Percentiles rank a stretch among this genome's conserved stretches.
Evolutionary conservation across 2,329 filamentous ascomycete species (phyloP).

Genomic region (Colletotrichum chrysophilum): DNA sequence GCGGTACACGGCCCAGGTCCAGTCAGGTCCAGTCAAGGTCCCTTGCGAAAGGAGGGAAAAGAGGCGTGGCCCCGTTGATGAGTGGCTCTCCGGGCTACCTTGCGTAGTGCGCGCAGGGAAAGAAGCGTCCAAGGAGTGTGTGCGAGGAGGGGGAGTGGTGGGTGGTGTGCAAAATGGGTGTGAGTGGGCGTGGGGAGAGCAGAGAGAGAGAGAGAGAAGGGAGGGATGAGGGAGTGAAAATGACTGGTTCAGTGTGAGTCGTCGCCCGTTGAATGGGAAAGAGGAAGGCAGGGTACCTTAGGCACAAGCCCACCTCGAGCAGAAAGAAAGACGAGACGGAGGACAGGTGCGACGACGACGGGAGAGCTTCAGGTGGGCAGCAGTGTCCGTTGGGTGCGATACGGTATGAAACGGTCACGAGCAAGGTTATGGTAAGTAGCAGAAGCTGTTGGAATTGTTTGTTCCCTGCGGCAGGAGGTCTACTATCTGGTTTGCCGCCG

Average conservation of each 20-base stretch:
- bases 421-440: neutral
- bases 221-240: neutral
- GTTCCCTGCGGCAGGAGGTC: neutral
- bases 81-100: constrained; percentile 5
- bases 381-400: neutral
- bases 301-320: neutral
- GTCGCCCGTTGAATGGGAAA: neutral
- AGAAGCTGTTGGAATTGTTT: neutral
- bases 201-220: neutral
- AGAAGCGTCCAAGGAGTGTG: neutral
- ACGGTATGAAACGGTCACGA: neutral
- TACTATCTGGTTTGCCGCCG: neutral
- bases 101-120: neutral
- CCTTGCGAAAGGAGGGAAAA: constrained; percentile 11
- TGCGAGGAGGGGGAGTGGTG: neutral
- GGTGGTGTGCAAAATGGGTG: neutral
- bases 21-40: neutral
- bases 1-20: neutral
- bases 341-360: neutral
- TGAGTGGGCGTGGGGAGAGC: neutral
- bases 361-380: neutral
- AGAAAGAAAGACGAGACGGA: neutral
- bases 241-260: constrained; percentile 3
- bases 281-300: neutral
- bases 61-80: constrained; percentile 16